Percentiles rank a stretch among this genome's conserved stretches.
Evolutionary conservation across 306 rosid genomes (phyloP).

Genomic region (Dryas octopetala): DNA sequence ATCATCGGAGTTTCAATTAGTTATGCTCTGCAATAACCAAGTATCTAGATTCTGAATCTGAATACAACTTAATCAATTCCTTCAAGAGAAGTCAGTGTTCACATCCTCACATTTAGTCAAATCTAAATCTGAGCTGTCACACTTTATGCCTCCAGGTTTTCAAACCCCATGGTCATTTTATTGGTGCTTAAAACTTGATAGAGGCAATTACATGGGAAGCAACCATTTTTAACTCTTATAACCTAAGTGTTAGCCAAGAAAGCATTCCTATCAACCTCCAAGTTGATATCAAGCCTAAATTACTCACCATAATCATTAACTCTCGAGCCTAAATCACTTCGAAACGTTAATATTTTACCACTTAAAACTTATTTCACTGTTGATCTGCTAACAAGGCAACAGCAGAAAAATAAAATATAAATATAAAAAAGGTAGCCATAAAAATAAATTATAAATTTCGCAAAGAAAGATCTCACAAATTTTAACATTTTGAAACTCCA

Average conservation of each 20-base stretch:
- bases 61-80: too few species aligned
- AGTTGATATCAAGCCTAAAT: background rate
- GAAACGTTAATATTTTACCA: background rate
- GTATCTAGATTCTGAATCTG: too few species aligned
- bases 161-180: background rate
- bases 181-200: background rate
- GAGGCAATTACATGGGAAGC: background rate
- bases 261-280: background rate
- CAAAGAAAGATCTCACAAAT: background rate
- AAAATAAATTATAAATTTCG: background rate
- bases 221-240: background rate
- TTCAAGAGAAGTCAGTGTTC: too few species aligned
- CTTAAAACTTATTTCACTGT: background rate
- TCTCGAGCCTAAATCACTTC: background rate
- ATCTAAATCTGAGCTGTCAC: too few species aligned
- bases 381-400: background rate
- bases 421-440: background rate
- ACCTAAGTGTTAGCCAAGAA: background rate
- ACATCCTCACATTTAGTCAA: too few species aligned
- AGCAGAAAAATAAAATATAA: background rate
- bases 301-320: background rate
- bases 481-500: background rate
- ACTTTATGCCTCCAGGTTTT: background rate
- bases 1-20: too few species aligned
- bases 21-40: too few species aligned